phyloP scores from a whole-genome alignment of 768 basidiomycete species.

The Phylloporus arenicola region DNA sequence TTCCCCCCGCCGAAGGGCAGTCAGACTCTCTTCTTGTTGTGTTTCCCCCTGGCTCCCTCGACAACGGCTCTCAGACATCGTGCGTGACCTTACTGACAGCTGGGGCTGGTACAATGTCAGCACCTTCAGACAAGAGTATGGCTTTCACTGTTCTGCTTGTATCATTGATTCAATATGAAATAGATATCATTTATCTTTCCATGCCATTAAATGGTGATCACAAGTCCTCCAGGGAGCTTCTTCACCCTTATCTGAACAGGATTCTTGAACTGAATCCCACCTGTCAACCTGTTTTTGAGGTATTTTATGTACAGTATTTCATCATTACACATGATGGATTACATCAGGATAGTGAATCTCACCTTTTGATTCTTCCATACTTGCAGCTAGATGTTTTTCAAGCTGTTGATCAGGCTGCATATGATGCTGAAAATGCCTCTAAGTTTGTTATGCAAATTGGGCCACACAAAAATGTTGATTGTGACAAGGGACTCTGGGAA shows the following conservation, averaged over 20 bases:
- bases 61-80: conserved; percentile 40
- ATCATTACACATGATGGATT: background rate
- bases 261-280: conserved; percentile 28
- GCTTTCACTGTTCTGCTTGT: background rate
- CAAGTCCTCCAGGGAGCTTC: conserved; percentile 35
- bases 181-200: conserved; percentile 58
- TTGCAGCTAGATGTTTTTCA: conserved; percentile 41
- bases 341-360: background rate
- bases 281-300: conserved; percentile 38
- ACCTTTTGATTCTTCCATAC: conserved; percentile 21
- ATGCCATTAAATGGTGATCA: conserved; percentile 38
- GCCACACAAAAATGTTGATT: background rate
- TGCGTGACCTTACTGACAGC: conserved; percentile 61
- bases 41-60: conserved; percentile 64
- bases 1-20: conserved; percentile 13
- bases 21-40: conserved; percentile 65
- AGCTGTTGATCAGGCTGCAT: conserved; percentile 50
- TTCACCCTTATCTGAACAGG: conserved; percentile 52
- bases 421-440: conserved; percentile 54
- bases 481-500: conserved; percentile 8
- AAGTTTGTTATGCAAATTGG: conserved; percentile 30
- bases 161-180: conserved; percentile 2
- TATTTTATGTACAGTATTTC: conserved; percentile 51
- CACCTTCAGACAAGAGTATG: conserved; percentile 64
- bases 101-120: conserved; percentile 69